Evolutionary conservation across 2,329 filamentous ascomycete genomes (phyloP).

Genomic region (Teratosphaeria nubilosa): DNA sequence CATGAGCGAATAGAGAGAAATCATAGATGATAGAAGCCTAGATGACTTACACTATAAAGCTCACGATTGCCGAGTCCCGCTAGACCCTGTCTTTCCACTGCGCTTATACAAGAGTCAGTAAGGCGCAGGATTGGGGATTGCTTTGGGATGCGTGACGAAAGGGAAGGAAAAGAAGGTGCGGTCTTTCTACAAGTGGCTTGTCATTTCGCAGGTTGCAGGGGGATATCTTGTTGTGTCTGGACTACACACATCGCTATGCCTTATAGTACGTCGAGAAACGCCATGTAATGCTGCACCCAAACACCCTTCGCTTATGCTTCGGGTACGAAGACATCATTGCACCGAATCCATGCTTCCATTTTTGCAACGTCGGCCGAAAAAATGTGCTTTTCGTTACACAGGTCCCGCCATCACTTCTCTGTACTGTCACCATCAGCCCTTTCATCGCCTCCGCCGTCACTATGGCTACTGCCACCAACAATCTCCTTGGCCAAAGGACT

Average conservation of each 20-base stretch:
- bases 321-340: neutral
- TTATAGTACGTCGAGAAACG: too few species aligned
- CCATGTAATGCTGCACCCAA: neutral
- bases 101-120: too few species aligned
- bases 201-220: too few species aligned
- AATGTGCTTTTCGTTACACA: neutral
- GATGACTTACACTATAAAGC: too few species aligned
- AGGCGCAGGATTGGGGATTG: too few species aligned
- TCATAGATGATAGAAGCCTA: too few species aligned
- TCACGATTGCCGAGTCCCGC: neutral
- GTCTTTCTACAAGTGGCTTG: too few species aligned
- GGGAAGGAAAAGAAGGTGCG: too few species aligned
- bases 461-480: neutral
- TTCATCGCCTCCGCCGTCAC: neutral
- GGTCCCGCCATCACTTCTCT: neutral
- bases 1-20: neutral
- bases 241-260: too few species aligned
- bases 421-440: neutral
- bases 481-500: constrained; percentile 12
- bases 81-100: too few species aligned
- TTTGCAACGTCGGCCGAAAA: neutral
- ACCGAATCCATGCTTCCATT: neutral
- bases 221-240: too few species aligned
- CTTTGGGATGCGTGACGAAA: too few species aligned
- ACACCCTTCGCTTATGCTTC: neutral